Evolutionary conservation across 805 yeast species (phyloP).

Genomic region (Lachancea lanzarotensis): DNA sequence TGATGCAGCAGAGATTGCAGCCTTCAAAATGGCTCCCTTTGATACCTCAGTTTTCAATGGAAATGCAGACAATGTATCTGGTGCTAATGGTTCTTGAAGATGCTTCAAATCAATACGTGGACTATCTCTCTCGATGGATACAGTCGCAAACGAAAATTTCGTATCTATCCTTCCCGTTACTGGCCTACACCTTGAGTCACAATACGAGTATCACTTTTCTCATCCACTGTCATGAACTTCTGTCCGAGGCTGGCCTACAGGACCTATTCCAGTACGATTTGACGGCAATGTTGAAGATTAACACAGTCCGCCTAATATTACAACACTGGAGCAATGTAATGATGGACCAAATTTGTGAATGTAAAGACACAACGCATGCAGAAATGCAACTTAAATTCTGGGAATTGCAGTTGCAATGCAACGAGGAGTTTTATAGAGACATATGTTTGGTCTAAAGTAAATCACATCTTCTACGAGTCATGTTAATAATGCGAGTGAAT

Average conservation of each 20-base stretch:
- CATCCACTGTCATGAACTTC: conserved; percentile 19
- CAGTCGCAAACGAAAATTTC: not conserved
- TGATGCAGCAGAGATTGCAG: conserved; percentile 1
- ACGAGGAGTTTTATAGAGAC: conserved; percentile 20
- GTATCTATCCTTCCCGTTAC: conserved; percentile 5
- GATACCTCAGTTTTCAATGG: conserved; percentile 4
- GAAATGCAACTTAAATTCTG: conserved; percentile 24
- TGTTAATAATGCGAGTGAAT: not conserved
- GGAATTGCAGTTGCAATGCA: conserved; percentile 21
- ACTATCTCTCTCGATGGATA: conserved; percentile 1
- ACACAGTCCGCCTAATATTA: conserved; percentile 18
- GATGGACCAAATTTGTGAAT: conserved; percentile 18
- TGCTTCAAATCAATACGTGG: not conserved
- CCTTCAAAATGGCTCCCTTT: conserved; percentile 1
- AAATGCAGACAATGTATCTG: conserved; percentile 5
- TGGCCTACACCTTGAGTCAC: conserved; percentile 3
- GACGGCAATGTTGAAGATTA: conserved; percentile 16
- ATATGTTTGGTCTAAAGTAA: conserved; percentile 11
- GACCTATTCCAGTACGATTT: conserved; percentile 18
- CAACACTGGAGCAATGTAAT: conserved; percentile 24
- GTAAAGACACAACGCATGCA: conserved; percentile 20
- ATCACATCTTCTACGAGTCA: too few relatives aligned
- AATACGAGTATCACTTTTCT: conserved; percentile 8
- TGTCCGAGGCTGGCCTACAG: conserved; percentile 12
- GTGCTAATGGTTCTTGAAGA: conserved; percentile 3